These are phyloP conservation scores for Staphylotrichum tortipilum DNA, from an alignment of 495 filamentous ascomycete genomes.

Conservation along the genomic window DNA sequence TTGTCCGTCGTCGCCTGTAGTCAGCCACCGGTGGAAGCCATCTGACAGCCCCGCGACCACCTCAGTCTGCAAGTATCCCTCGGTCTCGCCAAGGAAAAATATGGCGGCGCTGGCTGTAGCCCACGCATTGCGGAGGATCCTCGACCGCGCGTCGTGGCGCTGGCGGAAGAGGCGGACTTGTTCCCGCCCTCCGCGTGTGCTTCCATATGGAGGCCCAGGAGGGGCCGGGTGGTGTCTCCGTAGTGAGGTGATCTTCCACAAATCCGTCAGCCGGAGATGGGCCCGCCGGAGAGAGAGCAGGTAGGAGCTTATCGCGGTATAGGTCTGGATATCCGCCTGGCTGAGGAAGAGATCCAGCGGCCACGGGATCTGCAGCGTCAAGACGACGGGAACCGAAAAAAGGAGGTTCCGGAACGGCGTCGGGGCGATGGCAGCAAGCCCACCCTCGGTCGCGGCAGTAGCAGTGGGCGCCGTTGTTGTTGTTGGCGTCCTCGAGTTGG, in stretches of 20 bases:
- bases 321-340: constrained; percentile 60
- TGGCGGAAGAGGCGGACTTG: constrained; percentile 49
- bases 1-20: constrained; percentile 23
- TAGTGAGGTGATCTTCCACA: constrained; percentile 76
- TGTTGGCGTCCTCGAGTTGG: constrained; percentile 30
- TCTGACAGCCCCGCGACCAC: constrained; percentile 70
- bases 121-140: constrained; percentile 71
- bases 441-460: constrained; percentile 13
- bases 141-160: constrained; percentile 48
- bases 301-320: constrained; percentile 79
- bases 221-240: constrained; percentile 68
- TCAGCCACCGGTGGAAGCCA: constrained; percentile 49
- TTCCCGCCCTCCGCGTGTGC: constrained; percentile 46
- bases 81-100: constrained; percentile 79
- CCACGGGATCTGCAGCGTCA: constrained; percentile 65
- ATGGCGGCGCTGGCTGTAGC: constrained; percentile 73
- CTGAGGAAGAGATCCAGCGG: constrained; percentile 84
- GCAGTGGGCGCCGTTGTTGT: constrained; percentile 21
- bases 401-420: constrained; percentile 70
- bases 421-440: constrained; percentile 25
- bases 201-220: constrained; percentile 54
- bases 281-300: constrained; percentile 73
- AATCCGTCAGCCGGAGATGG: constrained; percentile 66
- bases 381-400: constrained; percentile 62
- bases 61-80: constrained; percentile 82